Conservation (phyloP, 805 yeast genomes). For the Priceomyces fermenticarens region DNA sequence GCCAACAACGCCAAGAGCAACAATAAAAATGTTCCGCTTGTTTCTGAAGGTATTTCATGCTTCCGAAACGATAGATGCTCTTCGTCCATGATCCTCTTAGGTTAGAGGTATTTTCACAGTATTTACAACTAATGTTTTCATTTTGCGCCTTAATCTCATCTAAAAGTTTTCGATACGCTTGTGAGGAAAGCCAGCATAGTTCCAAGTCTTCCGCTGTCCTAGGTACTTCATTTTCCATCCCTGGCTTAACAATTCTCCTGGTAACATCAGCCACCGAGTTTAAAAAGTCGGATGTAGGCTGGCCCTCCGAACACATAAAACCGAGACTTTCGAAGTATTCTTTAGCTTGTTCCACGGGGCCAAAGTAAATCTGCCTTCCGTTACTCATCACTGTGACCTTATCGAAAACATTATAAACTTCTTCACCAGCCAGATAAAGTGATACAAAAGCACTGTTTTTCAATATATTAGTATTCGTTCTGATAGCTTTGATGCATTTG, state of each 20-base stretch:
- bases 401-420: constrained; percentile 27
- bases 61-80: constrained; percentile 30
- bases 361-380: constrained; percentile 58
- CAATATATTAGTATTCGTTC: constrained; percentile 41
- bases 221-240: constrained; percentile 55
- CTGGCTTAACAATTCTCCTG: constrained; percentile 50
- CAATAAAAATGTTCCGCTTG: constrained; percentile 48
- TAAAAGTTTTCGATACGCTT: constrained; percentile 17
- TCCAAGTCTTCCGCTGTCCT: constrained; percentile 61
- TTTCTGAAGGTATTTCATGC: constrained; percentile 43
- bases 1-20: constrained; percentile 49
- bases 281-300: constrained; percentile 68
- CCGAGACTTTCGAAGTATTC: constrained; percentile 64
- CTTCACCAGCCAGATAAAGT: constrained; percentile 37
- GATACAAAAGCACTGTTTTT: constrained; percentile 61
- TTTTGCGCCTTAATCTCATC: constrained; percentile 21
- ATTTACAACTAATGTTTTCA: constrained; percentile 19
- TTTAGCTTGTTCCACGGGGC: constrained; percentile 54
- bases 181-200: constrained; percentile 53
- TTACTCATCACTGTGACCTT: constrained; percentile 26
- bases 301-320: constrained; percentile 58
- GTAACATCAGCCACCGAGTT: constrained; percentile 68
- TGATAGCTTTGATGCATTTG: constrained; percentile 26
- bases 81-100: constrained; percentile 35
- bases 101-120: constrained; percentile 24